Evolutionary conservation across 345 rosid species (phyloP).

Genomic region (Dipteronia dyeriana): DNA sequence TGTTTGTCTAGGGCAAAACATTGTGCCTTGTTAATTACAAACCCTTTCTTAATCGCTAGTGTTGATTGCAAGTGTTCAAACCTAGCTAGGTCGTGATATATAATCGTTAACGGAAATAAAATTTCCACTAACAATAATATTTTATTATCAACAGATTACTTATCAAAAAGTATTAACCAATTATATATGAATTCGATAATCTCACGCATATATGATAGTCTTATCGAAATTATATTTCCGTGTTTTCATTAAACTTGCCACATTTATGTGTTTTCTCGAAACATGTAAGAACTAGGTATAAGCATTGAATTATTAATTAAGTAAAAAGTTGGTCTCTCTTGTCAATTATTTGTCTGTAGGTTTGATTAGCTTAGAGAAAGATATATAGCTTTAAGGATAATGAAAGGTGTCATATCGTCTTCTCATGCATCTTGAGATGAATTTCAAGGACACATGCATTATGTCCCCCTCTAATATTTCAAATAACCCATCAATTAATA

Average conservation of each 20-base stretch:
- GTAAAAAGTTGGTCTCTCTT: slow-evolving; percentile 19
- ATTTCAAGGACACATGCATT: slow-evolving; percentile 37
- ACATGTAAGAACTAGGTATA: neutral
- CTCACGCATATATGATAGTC: too few species aligned
- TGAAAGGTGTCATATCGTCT: neutral
- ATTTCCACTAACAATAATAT: neutral
- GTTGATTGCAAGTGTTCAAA: neutral
- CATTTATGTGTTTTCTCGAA: too few species aligned
- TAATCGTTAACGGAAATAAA: neutral
- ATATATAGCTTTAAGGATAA: slow-evolving; percentile 14
- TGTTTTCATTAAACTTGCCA: too few species aligned
- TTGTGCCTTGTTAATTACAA: slow-evolving; percentile 27
- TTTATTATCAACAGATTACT: neutral
- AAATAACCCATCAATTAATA: slow-evolving; percentile 34
- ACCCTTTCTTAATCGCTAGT: neutral
- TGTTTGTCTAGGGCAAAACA: slow-evolving; percentile 4
- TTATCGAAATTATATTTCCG: too few species aligned
- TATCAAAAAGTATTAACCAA: neutral
- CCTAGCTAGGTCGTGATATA: neutral
- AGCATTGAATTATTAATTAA: slow-evolving; percentile 17
- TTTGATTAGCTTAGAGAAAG: neutral
- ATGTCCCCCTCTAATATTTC: slow-evolving; percentile 33
- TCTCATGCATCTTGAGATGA: neutral
- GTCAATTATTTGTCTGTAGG: slow-evolving; percentile 34
- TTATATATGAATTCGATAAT: neutral